Conservation (phyloP, 2,329 filamentous ascomycete species). For the Rhynchosporium graminicola region DNA sequence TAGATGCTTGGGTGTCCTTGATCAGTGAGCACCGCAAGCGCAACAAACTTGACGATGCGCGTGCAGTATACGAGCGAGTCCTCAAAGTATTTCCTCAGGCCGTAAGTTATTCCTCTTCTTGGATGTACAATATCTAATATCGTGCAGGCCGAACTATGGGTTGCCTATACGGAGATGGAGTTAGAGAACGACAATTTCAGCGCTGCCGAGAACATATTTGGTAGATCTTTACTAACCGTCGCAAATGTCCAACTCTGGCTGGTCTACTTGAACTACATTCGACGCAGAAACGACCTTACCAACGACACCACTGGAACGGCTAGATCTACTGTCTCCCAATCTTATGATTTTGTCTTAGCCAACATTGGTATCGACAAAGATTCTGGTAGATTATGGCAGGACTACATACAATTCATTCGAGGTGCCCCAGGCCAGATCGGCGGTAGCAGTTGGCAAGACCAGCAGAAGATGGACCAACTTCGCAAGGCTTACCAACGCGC, state of each 20-base stretch:
- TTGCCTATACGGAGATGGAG: slow-evolving; percentile 86
- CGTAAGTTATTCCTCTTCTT: slow-evolving; percentile 59
- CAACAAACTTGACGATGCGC: slow-evolving; percentile 78
- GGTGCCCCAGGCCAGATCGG: slow-evolving; percentile 83
- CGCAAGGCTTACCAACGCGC: slow-evolving; percentile 92
- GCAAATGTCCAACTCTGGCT: slow-evolving; percentile 89
- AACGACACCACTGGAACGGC: slow-evolving; percentile 76
- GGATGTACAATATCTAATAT: slow-evolving; percentile 40
- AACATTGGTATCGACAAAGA: slow-evolving; percentile 91
- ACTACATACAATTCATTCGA: slow-evolving; percentile 93
- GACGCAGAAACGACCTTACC: slow-evolving; percentile 83
- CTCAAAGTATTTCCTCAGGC: slow-evolving; percentile 85
- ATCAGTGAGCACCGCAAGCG: slow-evolving; percentile 82
- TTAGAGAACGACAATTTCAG: slow-evolving; percentile 80
- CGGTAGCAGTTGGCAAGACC: slow-evolving; percentile 89
- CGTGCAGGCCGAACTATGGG: slow-evolving; percentile 83
- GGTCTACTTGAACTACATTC: slow-evolving; percentile 92
- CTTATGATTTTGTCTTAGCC: slow-evolving; percentile 89
- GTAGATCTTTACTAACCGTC: slow-evolving; percentile 73
- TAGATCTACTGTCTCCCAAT: slow-evolving; percentile 76
- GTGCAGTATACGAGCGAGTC: slow-evolving; percentile 82
- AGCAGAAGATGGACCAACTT: slow-evolving; percentile 94
- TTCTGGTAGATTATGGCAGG: slow-evolving; percentile 85
- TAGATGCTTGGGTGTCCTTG: slow-evolving; percentile 86
- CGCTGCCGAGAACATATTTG: slow-evolving; percentile 81